Conservation (phyloP, 257 asterid species). For the Cruciata laevipes region DNA sequence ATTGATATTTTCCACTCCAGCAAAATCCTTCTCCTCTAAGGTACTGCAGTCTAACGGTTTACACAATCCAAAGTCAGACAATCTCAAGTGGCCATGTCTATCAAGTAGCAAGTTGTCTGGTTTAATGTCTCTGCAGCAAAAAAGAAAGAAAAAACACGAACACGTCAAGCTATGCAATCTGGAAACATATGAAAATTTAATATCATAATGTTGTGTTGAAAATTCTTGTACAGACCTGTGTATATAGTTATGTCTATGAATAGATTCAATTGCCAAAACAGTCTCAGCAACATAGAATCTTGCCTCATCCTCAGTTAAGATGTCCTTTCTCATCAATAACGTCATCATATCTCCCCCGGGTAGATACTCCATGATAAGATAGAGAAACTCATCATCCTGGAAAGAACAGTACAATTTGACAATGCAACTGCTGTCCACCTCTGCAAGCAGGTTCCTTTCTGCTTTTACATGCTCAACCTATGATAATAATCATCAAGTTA, state of each 20-base stretch:
- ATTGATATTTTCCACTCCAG: conserved; percentile 46
- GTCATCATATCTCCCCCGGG: conserved; percentile 99
- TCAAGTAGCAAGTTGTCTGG: conserved; percentile 97
- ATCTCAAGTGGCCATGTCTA: conserved; percentile 77
- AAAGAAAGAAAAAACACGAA: conserved; percentile 14
- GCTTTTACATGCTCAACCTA: conserved; percentile 98
- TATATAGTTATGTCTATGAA: conserved; percentile 83
- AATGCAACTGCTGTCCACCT: conserved; percentile 93
- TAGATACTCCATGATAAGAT: conserved; percentile 91
- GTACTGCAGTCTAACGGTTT: conserved; percentile 93
- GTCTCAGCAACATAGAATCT: conserved; percentile 89
- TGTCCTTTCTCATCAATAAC: conserved; percentile 88
- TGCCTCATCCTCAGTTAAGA: conserved; percentile 81
- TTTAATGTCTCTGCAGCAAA: conserved; percentile 75
- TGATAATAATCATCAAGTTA: conserved; percentile 20
- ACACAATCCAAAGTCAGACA: conserved; percentile 97
- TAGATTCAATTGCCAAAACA: conserved; percentile 95
- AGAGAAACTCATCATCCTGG: conserved; percentile 93
- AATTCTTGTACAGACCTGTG: conserved; percentile 61
- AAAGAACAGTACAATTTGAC: conserved; percentile 93
- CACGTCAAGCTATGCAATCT: conserved; percentile 27
- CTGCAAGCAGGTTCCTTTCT: conserved; percentile 87
- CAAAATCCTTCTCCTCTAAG: conserved; percentile 66
- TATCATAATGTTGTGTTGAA: conserved; percentile 20
- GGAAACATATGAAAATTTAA: conserved; percentile 9